These are phyloP conservation scores for Graphilbum ipis-grandicollis DNA, from an alignment of 2,329 filamentous ascomycete genomes.

Conservation along the genomic window DNA sequence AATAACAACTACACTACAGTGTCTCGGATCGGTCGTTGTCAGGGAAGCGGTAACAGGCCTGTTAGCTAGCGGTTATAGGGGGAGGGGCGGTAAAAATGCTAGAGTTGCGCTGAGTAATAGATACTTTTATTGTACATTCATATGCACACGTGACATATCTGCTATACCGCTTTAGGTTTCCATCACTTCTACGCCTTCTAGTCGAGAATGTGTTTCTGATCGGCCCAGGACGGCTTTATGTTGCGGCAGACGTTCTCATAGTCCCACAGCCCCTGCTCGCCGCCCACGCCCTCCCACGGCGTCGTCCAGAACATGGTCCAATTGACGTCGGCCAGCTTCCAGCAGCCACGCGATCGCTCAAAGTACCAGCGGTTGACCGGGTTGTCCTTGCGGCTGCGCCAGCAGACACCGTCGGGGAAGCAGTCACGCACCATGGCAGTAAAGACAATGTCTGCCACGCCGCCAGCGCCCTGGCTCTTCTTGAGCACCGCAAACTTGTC, in stretches of 20 bases:
- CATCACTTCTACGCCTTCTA: conserved; percentile 13
- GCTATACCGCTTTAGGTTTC: too few relatives aligned
- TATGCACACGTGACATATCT: too few relatives aligned
- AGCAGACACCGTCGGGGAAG: conserved; percentile 79
- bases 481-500: conserved; percentile 95
- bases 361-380: conserved; percentile 99
- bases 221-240: conserved; percentile 46
- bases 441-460: conserved; percentile 91
- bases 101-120: too few relatives aligned
- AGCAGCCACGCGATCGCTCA: conserved; percentile 68
- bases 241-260: conserved; percentile 60
- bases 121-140: too few relatives aligned
- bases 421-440: conserved; percentile 85
- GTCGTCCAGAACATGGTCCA: conserved; percentile 99
- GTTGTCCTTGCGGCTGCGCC: conserved; percentile 78
- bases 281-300: conserved; percentile 38
- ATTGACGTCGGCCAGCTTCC: conserved; percentile 63
- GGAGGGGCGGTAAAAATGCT: background rate
- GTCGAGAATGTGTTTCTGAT: conserved; percentile 40
- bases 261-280: conserved; percentile 39
- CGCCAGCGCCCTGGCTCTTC: conserved; percentile 72
- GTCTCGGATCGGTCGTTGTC: conserved; percentile 3
- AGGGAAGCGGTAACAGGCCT: conserved; percentile 3
- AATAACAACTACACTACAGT: too few relatives aligned
- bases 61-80: conserved; percentile 1